These are phyloP conservation scores for Clitopilus hobsonii DNA, from an alignment of 768 basidiomycete species.

Conservation along the genomic window DNA sequence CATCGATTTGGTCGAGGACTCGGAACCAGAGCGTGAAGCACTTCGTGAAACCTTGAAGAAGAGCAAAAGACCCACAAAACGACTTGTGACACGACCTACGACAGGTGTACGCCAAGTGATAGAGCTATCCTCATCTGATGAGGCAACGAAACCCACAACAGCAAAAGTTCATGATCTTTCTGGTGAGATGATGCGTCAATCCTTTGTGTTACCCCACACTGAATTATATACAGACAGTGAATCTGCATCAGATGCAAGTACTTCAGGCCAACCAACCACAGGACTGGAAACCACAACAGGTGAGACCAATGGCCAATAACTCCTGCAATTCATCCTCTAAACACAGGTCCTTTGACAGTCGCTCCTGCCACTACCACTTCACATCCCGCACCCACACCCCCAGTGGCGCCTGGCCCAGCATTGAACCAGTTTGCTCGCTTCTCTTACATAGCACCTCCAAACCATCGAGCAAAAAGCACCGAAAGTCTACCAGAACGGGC, in stretches of 20 bases:
- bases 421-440: not conserved
- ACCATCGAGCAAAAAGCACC: not conserved
- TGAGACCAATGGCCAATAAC: no score
- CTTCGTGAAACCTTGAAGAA: slow-evolving; percentile 11
- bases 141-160: no score
- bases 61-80: not conserved
- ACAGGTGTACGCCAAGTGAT: slow-evolving; percentile 8
- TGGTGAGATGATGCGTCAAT: not conserved
- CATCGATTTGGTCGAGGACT: slow-evolving; percentile 46
- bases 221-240: no score
- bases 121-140: slow-evolving; percentile 7
- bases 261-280: no score
- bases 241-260: no score
- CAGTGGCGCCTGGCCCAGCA: not conserved
- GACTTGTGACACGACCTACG: not conserved
- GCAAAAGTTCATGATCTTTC: no score
- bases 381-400: not conserved
- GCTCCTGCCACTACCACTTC: not conserved
- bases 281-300: no score
- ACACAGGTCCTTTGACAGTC: no score
- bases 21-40: slow-evolving; percentile 61
- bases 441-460: not conserved
- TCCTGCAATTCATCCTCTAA: no score
- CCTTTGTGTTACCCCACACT: no score
- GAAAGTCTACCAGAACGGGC: not conserved